Conservation (phyloP, 169 alveolate species). For the Miamiensis avidus region DNA sequence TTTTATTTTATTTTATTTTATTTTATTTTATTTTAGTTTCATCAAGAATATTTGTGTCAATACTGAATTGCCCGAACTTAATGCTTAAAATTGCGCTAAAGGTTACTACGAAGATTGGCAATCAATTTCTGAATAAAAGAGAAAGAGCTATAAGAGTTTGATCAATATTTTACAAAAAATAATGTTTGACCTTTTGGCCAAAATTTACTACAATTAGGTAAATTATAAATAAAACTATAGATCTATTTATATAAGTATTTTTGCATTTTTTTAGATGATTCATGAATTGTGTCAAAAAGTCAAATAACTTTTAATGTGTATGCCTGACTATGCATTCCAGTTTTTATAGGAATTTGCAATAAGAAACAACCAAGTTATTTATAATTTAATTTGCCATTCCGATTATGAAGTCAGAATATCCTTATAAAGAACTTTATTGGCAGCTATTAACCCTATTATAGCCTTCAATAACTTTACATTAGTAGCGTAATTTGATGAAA, state of each 20-base stretch:
- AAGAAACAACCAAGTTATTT: no score
- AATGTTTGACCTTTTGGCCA: neutral
- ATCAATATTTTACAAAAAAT: no score
- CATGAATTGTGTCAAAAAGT: neutral
- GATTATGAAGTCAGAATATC: neutral
- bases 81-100: neutral
- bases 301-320: no score
- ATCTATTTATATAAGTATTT: no score
- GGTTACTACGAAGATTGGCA: conserved; percentile 9
- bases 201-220: neutral
- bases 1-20: no score
- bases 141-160: neutral
- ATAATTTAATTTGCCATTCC: no score
- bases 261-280: neutral
- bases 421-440: neutral
- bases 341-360: neutral
- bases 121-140: neutral
- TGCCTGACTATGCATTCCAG: neutral
- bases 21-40: neutral
- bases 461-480: neutral
- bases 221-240: no score
- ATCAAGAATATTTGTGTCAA: conserved; percentile 2
- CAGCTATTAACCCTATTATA: neutral
- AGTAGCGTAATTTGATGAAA: neutral
- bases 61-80: conserved; percentile 1